Conservation (phyloP, 805 yeast species). For the Kazachstania viticola region DNA sequence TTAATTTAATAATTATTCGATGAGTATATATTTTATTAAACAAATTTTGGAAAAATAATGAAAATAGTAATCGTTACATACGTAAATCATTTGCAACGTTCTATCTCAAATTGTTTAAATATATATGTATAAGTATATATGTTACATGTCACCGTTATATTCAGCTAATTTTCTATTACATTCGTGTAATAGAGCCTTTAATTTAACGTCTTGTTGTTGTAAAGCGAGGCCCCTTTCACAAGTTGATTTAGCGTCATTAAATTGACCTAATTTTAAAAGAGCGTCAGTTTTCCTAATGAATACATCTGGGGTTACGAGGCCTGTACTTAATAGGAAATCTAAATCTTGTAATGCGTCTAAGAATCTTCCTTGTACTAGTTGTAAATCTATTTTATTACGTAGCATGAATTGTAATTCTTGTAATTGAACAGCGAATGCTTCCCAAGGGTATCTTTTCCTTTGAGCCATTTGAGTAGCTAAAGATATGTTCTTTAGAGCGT, state of each 20-base stretch:
- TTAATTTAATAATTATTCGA: no score
- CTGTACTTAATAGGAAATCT: conserved; percentile 50
- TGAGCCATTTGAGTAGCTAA: conserved; percentile 58
- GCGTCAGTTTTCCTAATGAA: conserved; percentile 63
- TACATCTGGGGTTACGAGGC: conserved; percentile 53
- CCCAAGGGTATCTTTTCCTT: conserved; percentile 56
- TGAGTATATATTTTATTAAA: no score
- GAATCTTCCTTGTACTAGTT: conserved; percentile 42
- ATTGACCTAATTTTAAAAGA: conserved; percentile 47
- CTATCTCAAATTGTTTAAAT: no score
- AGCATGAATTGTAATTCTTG: conserved; percentile 57
- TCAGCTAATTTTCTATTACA: conserved; percentile 19
- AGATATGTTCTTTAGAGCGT: conserved; percentile 51
- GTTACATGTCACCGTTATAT: conserved; percentile 22
- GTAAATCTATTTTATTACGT: conserved; percentile 62
- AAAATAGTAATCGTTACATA: no score
- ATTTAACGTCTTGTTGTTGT: conserved; percentile 36
- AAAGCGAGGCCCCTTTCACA: conserved; percentile 67
- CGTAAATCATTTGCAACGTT: no score
- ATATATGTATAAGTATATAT: no score
- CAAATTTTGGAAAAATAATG: no score
- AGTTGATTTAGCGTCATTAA: conserved; percentile 49
- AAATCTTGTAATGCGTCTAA: conserved; percentile 58
- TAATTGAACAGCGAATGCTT: conserved; percentile 58
- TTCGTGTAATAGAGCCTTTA: conserved; percentile 18